phyloP scores from a whole-genome alignment of 176 grass and related monocot species.

The bread wheat (Triticum aestivum) region DNA sequence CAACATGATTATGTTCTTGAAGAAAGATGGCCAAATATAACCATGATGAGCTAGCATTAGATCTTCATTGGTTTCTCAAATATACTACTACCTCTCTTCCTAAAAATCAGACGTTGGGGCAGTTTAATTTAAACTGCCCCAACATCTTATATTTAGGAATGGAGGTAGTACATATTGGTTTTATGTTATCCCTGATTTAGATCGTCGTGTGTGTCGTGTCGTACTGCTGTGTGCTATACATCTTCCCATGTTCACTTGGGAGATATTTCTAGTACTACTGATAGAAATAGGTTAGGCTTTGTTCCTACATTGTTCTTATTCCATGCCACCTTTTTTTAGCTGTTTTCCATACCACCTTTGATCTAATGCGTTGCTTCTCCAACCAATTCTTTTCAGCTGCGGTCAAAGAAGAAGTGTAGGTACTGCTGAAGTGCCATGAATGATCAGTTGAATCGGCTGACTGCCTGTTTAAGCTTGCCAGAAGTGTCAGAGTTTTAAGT shows the following conservation, averaged over 20 bases:
- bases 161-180: neutral
- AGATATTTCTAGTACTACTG: neutral
- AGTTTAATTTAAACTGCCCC: too few relatives aligned
- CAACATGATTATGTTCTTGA: neutral
- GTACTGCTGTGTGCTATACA: neutral
- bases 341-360: neutral
- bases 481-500: neutral
- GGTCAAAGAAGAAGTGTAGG: slow-evolving; percentile 10
- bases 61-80: neutral
- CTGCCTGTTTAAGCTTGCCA: neutral
- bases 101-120: too few relatives aligned
- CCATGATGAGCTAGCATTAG: neutral
- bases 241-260: neutral
- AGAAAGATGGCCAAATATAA: too few relatives aligned
- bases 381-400: slow-evolving; percentile 13
- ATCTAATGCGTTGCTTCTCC: neutral
- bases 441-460: neutral
- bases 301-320: neutral
- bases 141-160: too few relatives aligned
- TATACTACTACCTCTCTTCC: neutral
- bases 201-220: neutral
- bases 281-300: too few relatives aligned
- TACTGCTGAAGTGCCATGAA: neutral
- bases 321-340: neutral
- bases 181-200: neutral